A percentile compares a stretch with the other conserved stretches of the same genome.
Conservation (phyloP, 345 rosid genomes). For the Eucalyptus brandiana region DNA sequence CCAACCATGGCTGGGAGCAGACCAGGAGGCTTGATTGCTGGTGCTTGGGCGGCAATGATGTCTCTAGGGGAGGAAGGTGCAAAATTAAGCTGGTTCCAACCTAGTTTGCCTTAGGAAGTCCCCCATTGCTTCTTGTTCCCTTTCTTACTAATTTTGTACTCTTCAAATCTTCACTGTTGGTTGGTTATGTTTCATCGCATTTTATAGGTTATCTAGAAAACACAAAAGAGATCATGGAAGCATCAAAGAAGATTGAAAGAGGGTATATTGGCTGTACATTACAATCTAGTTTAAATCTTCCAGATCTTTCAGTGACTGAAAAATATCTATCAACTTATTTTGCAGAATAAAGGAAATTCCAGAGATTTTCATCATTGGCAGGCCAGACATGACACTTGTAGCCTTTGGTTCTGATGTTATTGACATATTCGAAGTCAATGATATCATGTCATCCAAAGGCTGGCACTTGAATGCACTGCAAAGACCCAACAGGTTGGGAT, state of each 20-base stretch:
- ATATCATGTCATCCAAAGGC: conserved; percentile 75
- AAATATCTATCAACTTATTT: neutral
- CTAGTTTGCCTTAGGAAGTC: neutral
- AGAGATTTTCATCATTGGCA: conserved; percentile 68
- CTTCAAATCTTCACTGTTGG: neutral
- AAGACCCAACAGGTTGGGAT: conserved; percentile 76
- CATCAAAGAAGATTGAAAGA: conserved; percentile 48
- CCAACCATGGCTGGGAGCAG: conserved; percentile 95
- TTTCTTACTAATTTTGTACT: neutral
- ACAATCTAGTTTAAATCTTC: neutral
- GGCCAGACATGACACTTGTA: conserved; percentile 83
- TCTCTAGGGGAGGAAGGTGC: conserved; percentile 75
- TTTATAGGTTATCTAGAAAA: conserved; percentile 60
- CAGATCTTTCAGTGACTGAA: neutral
- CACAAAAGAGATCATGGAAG: conserved; percentile 74
- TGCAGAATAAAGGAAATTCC: conserved; percentile 62
- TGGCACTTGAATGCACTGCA: conserved; percentile 95
- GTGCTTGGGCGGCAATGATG: conserved; percentile 97
- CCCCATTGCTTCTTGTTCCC: neutral
- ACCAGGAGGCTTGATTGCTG: conserved; percentile 84
- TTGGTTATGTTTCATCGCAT: neutral
- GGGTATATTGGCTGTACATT: conserved; percentile 31
- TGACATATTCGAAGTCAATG: conserved; percentile 90
- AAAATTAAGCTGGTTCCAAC: neutral
- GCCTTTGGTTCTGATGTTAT: conserved; percentile 66